Percentiles rank a stretch among this genome's conserved stretches.
These are phyloP conservation scores for Citrus trifoliata DNA, from an alignment of 345 rosid genomes.

Conservation along the genomic window DNA sequence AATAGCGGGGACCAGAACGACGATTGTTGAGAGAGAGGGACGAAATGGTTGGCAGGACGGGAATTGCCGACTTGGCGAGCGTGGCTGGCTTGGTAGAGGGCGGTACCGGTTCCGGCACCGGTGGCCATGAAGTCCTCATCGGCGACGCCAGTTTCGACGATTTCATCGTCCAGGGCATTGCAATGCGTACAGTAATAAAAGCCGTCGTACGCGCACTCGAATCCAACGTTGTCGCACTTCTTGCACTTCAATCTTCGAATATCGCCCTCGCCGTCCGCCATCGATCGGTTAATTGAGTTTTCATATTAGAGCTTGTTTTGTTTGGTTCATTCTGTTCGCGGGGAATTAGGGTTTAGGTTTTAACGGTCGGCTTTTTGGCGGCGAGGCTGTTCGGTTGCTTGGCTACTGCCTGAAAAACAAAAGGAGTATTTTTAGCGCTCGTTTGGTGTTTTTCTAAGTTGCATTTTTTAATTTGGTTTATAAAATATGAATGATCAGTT, in stretches of 20 bases:
- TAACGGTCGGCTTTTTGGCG: not conserved
- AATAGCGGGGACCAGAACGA: conserved; percentile 42
- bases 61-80: conserved; percentile 30
- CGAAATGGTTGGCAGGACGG: conserved; percentile 16
- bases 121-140: conserved; percentile 52
- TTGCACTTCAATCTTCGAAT: conserved; percentile 32
- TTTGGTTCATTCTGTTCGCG: not conserved
- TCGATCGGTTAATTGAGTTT: not conserved
- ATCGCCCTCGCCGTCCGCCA: conserved; percentile 18
- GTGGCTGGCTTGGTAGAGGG: conserved; percentile 36
- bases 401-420: too few relatives aligned
- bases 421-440: not conserved
- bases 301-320: not conserved
- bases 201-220: conserved; percentile 48
- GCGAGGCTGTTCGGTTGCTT: not conserved
- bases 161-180: conserved; percentile 33
- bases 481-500: too few relatives aligned
- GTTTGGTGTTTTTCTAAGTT: too few relatives aligned
- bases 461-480: too few relatives aligned
- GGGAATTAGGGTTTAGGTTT: not conserved
- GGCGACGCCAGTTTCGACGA: conserved; percentile 57
- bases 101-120: conserved; percentile 39
- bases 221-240: conserved; percentile 45
- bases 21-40: conserved; percentile 31
- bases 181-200: conserved; percentile 58